These are phyloP conservation scores for Saccharomycopsis crataegensis DNA, from an alignment of 1,139 yeast genomes.

Conservation along the genomic window DNA sequence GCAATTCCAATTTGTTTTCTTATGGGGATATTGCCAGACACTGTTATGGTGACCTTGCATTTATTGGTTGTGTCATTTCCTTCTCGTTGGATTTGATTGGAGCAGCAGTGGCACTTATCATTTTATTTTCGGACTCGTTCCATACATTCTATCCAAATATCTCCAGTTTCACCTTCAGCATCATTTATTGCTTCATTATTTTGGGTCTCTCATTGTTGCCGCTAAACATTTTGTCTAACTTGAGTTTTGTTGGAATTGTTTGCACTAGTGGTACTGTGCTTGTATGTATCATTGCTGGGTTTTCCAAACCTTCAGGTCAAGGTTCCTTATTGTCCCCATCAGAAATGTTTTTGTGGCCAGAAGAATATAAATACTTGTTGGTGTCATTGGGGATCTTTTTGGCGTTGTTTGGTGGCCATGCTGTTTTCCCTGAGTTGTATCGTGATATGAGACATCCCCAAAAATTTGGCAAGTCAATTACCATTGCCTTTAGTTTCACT, in stretches of 20 bases:
- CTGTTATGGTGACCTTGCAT: slow-evolving; percentile 56
- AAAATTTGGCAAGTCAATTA: slow-evolving; percentile 43
- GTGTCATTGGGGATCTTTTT: slow-evolving; percentile 67
- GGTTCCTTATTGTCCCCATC: slow-evolving; percentile 54
- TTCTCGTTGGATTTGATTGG: slow-evolving; percentile 76
- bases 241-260: slow-evolving; percentile 64
- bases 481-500: slow-evolving; percentile 57
- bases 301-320: slow-evolving; percentile 45
- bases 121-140: slow-evolving; percentile 81
- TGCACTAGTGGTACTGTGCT: slow-evolving; percentile 60
- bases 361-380: slow-evolving; percentile 39
- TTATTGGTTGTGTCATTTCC: slow-evolving; percentile 58
- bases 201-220: slow-evolving; percentile 66
- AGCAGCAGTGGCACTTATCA: slow-evolving; percentile 67
- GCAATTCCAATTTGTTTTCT: slow-evolving; percentile 71
- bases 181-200: slow-evolving; percentile 34
- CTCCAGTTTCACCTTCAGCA: slow-evolving; percentile 44
- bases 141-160: slow-evolving; percentile 53
- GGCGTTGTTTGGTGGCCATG: slow-evolving; percentile 92
- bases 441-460: slow-evolving; percentile 77
- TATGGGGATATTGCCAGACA: slow-evolving; percentile 85
- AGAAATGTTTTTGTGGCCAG: slow-evolving; percentile 45
- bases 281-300: slow-evolving; percentile 56
- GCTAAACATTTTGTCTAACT: slow-evolving; percentile 58
- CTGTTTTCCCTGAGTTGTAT: slow-evolving; percentile 74